Conservation (phyloP, 2,329 filamentous ascomycete species). For the Fusarium setosum region DNA sequence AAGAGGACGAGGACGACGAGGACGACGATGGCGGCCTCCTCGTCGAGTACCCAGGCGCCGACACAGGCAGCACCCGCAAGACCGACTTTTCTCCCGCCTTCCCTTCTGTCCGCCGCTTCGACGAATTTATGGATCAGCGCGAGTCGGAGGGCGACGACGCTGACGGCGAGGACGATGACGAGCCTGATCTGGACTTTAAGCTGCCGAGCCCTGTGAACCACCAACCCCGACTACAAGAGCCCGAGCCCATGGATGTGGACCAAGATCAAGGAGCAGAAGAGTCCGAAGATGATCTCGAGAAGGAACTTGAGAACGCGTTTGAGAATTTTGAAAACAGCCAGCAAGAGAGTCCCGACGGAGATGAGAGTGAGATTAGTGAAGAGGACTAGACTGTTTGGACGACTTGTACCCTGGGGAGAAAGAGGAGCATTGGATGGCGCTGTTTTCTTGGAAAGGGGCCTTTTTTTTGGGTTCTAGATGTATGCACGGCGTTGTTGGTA, state of each 20-base stretch:
- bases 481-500: slow-evolving; percentile 20
- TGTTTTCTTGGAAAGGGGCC: too few relatives aligned
- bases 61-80: slow-evolving; percentile 47
- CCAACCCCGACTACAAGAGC: slow-evolving; percentile 42
- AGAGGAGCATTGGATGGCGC: not conserved
- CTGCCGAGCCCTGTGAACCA: slow-evolving; percentile 65
- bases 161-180: slow-evolving; percentile 60
- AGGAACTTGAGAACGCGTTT: slow-evolving; percentile 62
- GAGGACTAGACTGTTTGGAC: slow-evolving; percentile 65
- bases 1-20: slow-evolving; percentile 65
- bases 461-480: not conserved
- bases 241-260: slow-evolving; percentile 45
- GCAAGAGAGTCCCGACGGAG: slow-evolving; percentile 61
- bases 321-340: slow-evolving; percentile 66
- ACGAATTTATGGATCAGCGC: slow-evolving; percentile 62
- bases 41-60: slow-evolving; percentile 69
- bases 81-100: slow-evolving; percentile 63
- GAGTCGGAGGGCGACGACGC: slow-evolving; percentile 59
- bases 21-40: slow-evolving; percentile 68
- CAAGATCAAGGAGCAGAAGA: slow-evolving; percentile 42
- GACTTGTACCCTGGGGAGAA: not conserved
- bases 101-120: slow-evolving; percentile 61
- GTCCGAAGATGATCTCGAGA: slow-evolving; percentile 57
- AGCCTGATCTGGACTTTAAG: slow-evolving; percentile 62
- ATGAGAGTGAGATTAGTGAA: slow-evolving; percentile 75